Conservation (phyloP, 2,329 filamentous ascomycete species). For the Colletotrichum tabaci region DNA sequence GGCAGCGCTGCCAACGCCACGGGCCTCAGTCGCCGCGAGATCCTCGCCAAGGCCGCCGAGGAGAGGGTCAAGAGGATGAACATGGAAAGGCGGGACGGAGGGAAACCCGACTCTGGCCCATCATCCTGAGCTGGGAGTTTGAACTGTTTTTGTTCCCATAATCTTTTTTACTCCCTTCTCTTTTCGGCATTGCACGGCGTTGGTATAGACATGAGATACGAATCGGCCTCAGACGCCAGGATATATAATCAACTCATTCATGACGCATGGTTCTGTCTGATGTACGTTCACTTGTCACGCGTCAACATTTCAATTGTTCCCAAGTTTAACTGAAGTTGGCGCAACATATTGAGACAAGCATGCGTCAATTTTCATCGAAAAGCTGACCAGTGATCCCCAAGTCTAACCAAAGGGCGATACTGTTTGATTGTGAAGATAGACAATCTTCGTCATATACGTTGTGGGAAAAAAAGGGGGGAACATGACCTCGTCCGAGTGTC, state of each 20-base stretch:
- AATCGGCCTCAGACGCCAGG: conserved; percentile 8
- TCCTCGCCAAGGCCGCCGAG: conserved; percentile 82
- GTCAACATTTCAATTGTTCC: too few relatives aligned
- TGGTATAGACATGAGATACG: conserved; percentile 11
- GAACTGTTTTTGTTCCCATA: neutral
- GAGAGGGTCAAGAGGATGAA: conserved; percentile 69
- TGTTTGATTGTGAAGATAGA: neutral
- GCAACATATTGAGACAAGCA: neutral
- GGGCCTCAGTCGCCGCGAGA: conserved; percentile 78
- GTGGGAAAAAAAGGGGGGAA: neutral
- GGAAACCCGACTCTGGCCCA: conserved; percentile 38
- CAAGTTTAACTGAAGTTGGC: neutral
- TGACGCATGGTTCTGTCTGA: neutral
- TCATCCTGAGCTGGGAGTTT: conserved; percentile 12
- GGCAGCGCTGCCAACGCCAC: conserved; percentile 63
- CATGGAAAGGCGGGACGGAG: conserved; percentile 46
- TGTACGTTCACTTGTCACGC: neutral
- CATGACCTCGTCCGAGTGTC: conserved; percentile 13
- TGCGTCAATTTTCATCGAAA: neutral
- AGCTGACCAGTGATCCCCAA: neutral
- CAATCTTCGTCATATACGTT: conserved; percentile 27
- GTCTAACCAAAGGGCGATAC: conserved; percentile 16
- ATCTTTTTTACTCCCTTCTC: neutral
- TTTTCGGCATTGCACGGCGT: conserved; percentile 37
- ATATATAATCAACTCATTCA: neutral